Conservation (phyloP, 768 basidiomycete genomes). For the Russula emetica region DNA sequence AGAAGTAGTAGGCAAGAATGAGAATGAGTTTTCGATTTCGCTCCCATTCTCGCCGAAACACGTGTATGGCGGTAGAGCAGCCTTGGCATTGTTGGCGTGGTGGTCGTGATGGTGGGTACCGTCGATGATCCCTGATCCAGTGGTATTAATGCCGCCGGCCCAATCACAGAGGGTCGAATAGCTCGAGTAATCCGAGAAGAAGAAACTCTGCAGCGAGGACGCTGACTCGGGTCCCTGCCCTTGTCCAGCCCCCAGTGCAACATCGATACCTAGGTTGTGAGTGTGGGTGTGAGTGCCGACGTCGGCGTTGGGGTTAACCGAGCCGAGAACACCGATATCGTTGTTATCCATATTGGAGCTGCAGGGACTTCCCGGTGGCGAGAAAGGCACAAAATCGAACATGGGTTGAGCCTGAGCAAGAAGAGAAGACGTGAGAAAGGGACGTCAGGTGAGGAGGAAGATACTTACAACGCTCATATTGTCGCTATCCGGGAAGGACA, state of each 20-base stretch:
- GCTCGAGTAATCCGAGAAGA: constrained; percentile 12
- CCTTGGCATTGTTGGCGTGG: not conserved
- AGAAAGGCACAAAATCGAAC: constrained; percentile 19
- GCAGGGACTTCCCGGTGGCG: constrained; percentile 27
- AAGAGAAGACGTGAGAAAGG: not conserved
- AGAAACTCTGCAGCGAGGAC: constrained; percentile 6
- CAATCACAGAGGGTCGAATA: constrained; percentile 28
- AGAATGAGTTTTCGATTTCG: constrained; percentile 13
- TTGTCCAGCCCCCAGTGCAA: not conserved
- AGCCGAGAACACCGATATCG: constrained; percentile 12
- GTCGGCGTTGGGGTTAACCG: not conserved
- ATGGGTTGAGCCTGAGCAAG: not conserved
- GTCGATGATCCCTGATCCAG: not conserved
- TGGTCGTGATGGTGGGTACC: not conserved
- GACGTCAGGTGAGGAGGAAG: not conserved
- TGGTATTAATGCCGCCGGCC: constrained; percentile 7
- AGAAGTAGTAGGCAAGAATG: constrained; percentile 6
- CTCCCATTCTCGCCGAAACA: not conserved
- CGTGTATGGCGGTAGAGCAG: not conserved
- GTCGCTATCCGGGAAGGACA: constrained; percentile 24
- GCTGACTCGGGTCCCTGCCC: not conserved
- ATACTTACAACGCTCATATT: constrained; percentile 19
- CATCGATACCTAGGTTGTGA: not conserved
- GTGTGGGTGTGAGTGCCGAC: not conserved
- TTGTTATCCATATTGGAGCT: constrained; percentile 20